Conservation (phyloP, 164 flowering plant genomes). For the Santalum album region DNA sequence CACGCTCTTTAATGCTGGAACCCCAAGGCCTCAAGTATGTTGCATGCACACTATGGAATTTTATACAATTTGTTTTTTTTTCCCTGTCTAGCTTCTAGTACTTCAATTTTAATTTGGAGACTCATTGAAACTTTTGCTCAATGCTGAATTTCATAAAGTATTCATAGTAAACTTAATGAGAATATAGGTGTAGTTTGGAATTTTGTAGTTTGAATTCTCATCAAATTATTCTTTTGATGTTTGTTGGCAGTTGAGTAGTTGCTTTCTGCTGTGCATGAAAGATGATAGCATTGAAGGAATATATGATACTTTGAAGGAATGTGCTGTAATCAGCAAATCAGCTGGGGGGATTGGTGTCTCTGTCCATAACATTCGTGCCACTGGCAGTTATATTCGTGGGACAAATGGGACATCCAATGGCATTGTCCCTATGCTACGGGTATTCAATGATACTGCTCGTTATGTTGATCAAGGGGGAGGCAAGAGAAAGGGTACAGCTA, state of each 20-base stretch:
- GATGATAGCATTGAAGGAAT: conserved; percentile 98
- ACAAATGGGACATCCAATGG: conserved; percentile 99
- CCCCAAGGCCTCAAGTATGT: conserved; percentile 95
- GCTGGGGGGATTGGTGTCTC: conserved; percentile 99
- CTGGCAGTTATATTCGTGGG: conserved; percentile 95
- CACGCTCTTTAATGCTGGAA: conserved; percentile 94
- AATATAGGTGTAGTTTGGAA: neutral
- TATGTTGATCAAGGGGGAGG: conserved; percentile 99
- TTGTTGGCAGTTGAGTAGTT: conserved; percentile 76
- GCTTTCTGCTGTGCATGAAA: conserved; percentile 96
- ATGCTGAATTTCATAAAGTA: too few relatives aligned
- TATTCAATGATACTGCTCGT: conserved; percentile 97
- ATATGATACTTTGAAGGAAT: conserved; percentile 92
- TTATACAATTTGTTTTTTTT: too few relatives aligned
- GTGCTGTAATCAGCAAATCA: conserved; percentile 98
- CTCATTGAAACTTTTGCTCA: neutral
- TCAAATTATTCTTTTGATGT: conserved; percentile 5
- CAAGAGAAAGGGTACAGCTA: conserved; percentile 87
- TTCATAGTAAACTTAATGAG: too few relatives aligned
- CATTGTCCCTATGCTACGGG: conserved; percentile 91
- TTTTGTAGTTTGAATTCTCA: neutral
- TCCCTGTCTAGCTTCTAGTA: too few relatives aligned
- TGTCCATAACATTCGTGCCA: conserved; percentile 91
- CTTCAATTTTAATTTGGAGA: neutral
- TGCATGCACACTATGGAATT: too few relatives aligned